Conservation (phyloP, 352 stramenopile species). For the Phytophthora meadii region DNA sequence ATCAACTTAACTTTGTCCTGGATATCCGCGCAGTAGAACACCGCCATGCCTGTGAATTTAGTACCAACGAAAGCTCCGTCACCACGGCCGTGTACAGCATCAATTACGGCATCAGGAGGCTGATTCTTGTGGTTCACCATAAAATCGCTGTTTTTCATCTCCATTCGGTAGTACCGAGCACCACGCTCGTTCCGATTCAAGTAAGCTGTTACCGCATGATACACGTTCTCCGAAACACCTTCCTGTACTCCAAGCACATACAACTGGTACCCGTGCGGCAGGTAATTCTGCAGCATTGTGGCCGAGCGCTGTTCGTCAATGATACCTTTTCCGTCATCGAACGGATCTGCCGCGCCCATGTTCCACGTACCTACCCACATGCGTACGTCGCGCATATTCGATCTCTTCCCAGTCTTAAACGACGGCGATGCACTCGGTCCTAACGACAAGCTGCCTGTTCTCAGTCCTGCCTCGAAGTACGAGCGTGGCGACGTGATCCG, state of each 20-base stretch:
- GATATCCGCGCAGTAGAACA: constrained; percentile 72
- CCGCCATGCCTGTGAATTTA: constrained; percentile 86
- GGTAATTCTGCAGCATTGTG: constrained; percentile 75
- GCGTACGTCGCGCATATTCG: constrained; percentile 58
- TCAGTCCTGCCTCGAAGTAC: constrained; percentile 65
- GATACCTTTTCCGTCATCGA: constrained; percentile 72
- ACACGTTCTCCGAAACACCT: constrained; percentile 85
- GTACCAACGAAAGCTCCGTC: constrained; percentile 85
- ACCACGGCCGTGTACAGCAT: constrained; percentile 80
- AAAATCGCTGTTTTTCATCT: constrained; percentile 80
- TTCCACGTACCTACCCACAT: constrained; percentile 91
- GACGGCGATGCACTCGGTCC: constrained; percentile 25
- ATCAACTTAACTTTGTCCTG: constrained; percentile 77
- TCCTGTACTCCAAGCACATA: constrained; percentile 89
- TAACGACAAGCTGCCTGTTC: constrained; percentile 48
- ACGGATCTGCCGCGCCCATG: constrained; percentile 83
- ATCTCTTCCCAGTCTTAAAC: constrained; percentile 39
- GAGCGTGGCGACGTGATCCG: constrained; percentile 69
- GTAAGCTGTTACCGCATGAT: constrained; percentile 81
- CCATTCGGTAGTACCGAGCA: constrained; percentile 71
- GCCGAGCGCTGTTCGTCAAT: constrained; percentile 79
- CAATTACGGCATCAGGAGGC: constrained; percentile 69
- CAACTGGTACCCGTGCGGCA: constrained; percentile 85
- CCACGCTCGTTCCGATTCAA: constrained; percentile 74
- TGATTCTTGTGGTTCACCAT: constrained; percentile 74